Evolutionary conservation across 345 rosid genomes (phyloP), one percentile per base, ranked within the genome.

Genomic region (Leavenworthia alabamica): DNA sequence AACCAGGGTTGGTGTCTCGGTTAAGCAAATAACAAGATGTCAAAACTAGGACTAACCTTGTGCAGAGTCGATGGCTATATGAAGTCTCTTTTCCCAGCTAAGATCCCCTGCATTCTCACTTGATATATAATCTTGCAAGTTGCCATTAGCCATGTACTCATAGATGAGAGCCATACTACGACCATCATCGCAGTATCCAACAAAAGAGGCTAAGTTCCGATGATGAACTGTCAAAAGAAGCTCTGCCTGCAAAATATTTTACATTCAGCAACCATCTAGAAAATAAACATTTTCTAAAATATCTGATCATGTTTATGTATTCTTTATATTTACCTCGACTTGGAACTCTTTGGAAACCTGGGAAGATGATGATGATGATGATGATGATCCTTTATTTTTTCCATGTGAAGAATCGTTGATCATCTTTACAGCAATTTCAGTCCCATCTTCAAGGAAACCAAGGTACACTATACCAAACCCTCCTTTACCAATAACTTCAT

Each of bases 11-110:
- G 6, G 29, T 15, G 14, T 7, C 27, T 42, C 3, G 9, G 47
- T 46, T 36, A 37, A 6, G 19, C 9, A 20, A 20, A 20, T 12
- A 12, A 12, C 4, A 15, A 7, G 4, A 43, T 32, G 50, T 45
- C 1, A 5, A 60, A 32, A 44, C 13, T 26, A 1, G 23, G 43
- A 68, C 72, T 12, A 52, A 85, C 91, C 92, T 75, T 83, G 84
- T 41, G 88, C 88, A 6, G 88, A 73, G 27, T 83, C 86, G 7
- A 73, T 45, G 37, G 83, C 82, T 41, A 85, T 78, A 41, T 62
- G 79, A 11, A 85, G 82, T 50, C 88, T 77, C 43, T 8, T 41
- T 48, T 78, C 84, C 92, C 92, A 85, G 51, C 67, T 81, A 48
- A 78, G 71, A 9, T 26, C 22, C 35, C 57, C 64, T 60, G 67